phyloP scores from a whole-genome alignment of 495 filamentous ascomycete genomes.

The Aspergillus kassunensis region DNA sequence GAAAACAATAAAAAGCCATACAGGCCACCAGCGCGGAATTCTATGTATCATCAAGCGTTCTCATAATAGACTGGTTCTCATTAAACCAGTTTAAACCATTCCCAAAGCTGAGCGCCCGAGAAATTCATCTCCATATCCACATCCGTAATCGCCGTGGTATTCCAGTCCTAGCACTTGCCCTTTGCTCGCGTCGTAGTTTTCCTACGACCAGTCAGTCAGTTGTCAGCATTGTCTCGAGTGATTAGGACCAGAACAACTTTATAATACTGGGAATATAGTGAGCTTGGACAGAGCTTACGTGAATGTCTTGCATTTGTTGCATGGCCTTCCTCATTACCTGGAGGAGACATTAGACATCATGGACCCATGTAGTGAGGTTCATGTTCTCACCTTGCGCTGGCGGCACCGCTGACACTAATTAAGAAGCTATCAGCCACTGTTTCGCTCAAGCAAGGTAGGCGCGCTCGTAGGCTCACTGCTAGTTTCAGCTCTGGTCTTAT shows the following conservation, averaged over 20 bases:
- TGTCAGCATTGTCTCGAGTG: too few species aligned
- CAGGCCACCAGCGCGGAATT: not conserved
- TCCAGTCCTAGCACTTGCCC: slow-evolving; percentile 9
- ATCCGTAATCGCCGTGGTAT: slow-evolving; percentile 5
- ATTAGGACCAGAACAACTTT: not conserved
- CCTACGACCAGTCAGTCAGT: not conserved
- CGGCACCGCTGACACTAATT: too few species aligned
- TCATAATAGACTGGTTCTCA: slow-evolving; percentile 12
- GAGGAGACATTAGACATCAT: too few species aligned
- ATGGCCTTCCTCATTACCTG: too few species aligned
- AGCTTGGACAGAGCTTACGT: slow-evolving; percentile 2
- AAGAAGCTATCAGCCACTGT: too few species aligned
- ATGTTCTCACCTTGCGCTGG: too few species aligned
- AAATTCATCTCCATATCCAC: slow-evolving; percentile 14
- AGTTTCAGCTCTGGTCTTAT: too few species aligned
- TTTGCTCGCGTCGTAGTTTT: not conserved
- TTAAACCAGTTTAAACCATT: slow-evolving; percentile 18
- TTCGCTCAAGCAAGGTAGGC: too few species aligned
- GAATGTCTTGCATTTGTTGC: slow-evolving; percentile 4
- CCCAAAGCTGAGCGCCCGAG: slow-evolving; percentile 14
- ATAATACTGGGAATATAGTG: not conserved
- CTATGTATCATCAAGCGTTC: slow-evolving; percentile 11
- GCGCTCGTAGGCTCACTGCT: too few species aligned
- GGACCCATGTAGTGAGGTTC: too few species aligned
- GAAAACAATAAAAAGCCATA: too few species aligned